phyloP scores from a whole-genome alignment of 441 rosid genomes.

The Isatis lusitanica region DNA sequence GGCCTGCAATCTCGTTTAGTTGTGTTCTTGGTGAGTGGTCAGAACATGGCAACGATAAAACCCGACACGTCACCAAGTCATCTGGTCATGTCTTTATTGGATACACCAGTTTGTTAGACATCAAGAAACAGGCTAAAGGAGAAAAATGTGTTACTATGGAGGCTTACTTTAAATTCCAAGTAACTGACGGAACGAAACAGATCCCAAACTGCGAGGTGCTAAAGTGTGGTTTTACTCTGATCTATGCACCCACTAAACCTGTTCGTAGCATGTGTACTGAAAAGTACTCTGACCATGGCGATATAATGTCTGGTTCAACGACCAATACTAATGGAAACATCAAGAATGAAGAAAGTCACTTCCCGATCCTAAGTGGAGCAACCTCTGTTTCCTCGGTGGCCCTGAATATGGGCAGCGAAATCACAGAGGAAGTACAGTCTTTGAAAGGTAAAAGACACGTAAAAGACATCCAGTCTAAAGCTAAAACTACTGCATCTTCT shows the following conservation, averaged over 20 bases:
- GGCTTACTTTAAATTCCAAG: constrained; percentile 18
- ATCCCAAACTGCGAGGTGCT: constrained; percentile 16
- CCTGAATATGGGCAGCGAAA: background rate
- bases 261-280: background rate
- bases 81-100: constrained; percentile 29
- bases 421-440: background rate
- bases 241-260: constrained; percentile 22
- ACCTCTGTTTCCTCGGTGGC: background rate
- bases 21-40: constrained; percentile 26
- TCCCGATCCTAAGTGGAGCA: background rate
- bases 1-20: constrained; percentile 7
- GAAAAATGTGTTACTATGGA: background rate
- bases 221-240: constrained; percentile 30
- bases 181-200: constrained; percentile 16
- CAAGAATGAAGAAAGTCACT: background rate
- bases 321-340: background rate
- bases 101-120: constrained; percentile 15
- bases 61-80: background rate
- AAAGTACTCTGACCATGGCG: background rate
- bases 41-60: background rate
- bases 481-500: background rate
- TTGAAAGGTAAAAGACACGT: background rate
- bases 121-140: background rate
- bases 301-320: background rate
- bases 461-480: too few relatives aligned